Evolutionary conservation across 768 basidiomycete genomes (phyloP).

Genomic region (Psilocybe cubensis): DNA sequence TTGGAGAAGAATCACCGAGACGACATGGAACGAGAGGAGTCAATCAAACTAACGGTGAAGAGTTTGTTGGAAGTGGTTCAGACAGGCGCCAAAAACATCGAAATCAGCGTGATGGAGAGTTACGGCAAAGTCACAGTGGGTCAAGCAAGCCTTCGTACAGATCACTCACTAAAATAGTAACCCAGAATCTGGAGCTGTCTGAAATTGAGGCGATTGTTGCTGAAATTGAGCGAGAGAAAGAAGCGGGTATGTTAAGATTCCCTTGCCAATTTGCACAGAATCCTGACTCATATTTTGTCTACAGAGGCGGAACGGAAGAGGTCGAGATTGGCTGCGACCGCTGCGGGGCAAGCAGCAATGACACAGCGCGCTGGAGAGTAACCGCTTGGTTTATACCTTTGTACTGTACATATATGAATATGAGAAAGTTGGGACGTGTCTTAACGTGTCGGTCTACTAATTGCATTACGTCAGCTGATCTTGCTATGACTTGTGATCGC

Average conservation of each 20-base stretch:
- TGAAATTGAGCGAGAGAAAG: constrained; percentile 97
- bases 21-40: constrained; percentile 84
- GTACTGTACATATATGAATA: constrained; percentile 10
- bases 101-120: constrained; percentile 96
- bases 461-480: constrained; percentile 22
- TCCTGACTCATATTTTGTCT: background rate
- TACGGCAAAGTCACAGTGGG: constrained; percentile 90
- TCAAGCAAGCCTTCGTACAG: constrained; percentile 9
- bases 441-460: background rate
- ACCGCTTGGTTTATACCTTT: constrained; percentile 16
- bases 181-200: constrained; percentile 78
- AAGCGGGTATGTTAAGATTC: constrained; percentile 65
- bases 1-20: constrained; percentile 98
- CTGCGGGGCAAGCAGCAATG: constrained; percentile 92
- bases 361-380: constrained; percentile 52
- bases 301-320: constrained; percentile 95
- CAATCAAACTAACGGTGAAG: constrained; percentile 94
- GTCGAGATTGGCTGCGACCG: constrained; percentile 86
- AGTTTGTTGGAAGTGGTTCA: constrained; percentile 97
- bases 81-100: constrained; percentile 99
- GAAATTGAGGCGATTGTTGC: constrained; percentile 93
- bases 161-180: constrained; percentile 6
- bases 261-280: background rate
- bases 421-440: constrained; percentile 4
- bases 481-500: constrained; percentile 16